These are phyloP conservation scores for Tilletia indica DNA, from an alignment of 1,284 basidiomycete species.

Conservation along the genomic window DNA sequence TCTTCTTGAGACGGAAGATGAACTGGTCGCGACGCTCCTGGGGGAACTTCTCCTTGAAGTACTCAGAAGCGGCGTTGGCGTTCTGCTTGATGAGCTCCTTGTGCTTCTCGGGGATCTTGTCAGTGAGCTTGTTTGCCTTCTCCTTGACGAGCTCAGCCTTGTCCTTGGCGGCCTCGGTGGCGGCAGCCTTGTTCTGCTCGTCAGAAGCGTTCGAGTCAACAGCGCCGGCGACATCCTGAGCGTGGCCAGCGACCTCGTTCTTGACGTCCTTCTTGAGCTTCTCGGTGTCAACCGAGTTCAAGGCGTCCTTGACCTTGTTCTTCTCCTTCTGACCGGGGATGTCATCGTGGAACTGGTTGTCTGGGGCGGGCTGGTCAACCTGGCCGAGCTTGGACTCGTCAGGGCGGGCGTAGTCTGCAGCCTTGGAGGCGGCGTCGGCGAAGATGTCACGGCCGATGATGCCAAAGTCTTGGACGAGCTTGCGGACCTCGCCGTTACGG, in stretches of 20 bases:
- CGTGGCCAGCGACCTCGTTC: slow-evolving; percentile 43
- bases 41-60: slow-evolving; percentile 78
- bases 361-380: slow-evolving; percentile 66
- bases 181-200: slow-evolving; percentile 55
- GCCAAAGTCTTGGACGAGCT: slow-evolving; percentile 47
- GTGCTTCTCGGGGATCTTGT: slow-evolving; percentile 53
- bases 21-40: slow-evolving; percentile 79
- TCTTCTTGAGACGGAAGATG: slow-evolving; percentile 78
- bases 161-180: slow-evolving; percentile 61
- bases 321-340: slow-evolving; percentile 56
- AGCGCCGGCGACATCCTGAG: slow-evolving; percentile 39
- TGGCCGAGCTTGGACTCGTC: slow-evolving; percentile 65
- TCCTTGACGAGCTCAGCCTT: slow-evolving; percentile 38
- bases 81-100: slow-evolving; percentile 48
- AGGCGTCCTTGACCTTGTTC: slow-evolving; percentile 32
- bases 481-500: slow-evolving; percentile 49
- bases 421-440: slow-evolving; percentile 72
- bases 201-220: slow-evolving; percentile 46
- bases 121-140: slow-evolving; percentile 46
- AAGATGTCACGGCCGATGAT: slow-evolving; percentile 70
- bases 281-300: slow-evolving; percentile 28
- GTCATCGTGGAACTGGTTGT: slow-evolving; percentile 59
- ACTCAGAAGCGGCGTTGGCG: slow-evolving; percentile 58
- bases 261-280: slow-evolving; percentile 55
- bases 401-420: slow-evolving; percentile 72